phyloP scores from a whole-genome alignment of 208 protist genomes.

The Leishmania braziliensis region DNA sequence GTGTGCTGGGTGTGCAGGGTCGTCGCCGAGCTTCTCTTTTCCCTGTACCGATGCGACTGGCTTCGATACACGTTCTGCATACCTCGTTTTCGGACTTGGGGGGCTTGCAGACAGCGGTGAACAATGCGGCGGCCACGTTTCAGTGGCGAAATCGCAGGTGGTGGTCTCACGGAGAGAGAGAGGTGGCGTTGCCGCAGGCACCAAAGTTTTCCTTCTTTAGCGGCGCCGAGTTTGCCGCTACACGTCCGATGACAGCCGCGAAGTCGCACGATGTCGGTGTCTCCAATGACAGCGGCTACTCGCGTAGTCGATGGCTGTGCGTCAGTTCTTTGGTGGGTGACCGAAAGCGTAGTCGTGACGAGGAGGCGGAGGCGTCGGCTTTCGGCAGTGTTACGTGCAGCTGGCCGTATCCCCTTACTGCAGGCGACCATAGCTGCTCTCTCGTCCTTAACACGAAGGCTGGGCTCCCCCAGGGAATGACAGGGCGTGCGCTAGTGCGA shows the following conservation, averaged over 20 bases:
- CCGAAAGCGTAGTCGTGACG: slow-evolving; percentile 9
- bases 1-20: slow-evolving; percentile 70
- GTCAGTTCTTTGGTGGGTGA: neutral
- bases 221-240: neutral
- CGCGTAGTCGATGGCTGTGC: slow-evolving; percentile 32
- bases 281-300: slow-evolving; percentile 34
- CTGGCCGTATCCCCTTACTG: neutral
- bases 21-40: slow-evolving; percentile 40
- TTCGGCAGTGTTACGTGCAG: neutral
- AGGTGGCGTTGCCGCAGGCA: neutral
- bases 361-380: neutral
- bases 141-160: slow-evolving; percentile 18
- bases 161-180: neutral
- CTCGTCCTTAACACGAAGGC: slow-evolving; percentile 73
- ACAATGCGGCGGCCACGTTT: slow-evolving; percentile 8
- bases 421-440: slow-evolving; percentile 1
- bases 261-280: neutral
- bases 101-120: neutral
- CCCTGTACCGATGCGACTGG: slow-evolving; percentile 44
- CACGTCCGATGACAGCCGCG: neutral
- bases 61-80: slow-evolving; percentile 37
- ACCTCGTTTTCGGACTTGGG: neutral
- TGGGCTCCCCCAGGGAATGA: slow-evolving; percentile 65
- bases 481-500: slow-evolving; percentile 16
- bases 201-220: slow-evolving; percentile 7